Percentiles rank a stretch among this genome's conserved stretches.
phyloP scores from a whole-genome alignment of 1,139 yeast genomes.

The Pichia sp. region DNA sequence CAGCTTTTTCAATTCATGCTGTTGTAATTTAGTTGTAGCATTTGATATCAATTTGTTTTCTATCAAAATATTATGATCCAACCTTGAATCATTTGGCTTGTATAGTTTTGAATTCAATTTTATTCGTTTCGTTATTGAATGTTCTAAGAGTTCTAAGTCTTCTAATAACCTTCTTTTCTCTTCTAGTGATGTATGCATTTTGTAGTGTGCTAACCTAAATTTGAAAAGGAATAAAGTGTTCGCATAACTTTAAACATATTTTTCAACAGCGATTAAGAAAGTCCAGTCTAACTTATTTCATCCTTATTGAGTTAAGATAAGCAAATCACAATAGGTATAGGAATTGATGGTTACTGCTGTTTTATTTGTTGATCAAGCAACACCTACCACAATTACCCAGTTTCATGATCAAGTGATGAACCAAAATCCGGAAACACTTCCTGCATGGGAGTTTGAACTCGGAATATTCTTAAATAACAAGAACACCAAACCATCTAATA shows the following conservation, averaged over 20 bases:
- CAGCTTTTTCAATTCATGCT: constrained; percentile 59
- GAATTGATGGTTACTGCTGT: constrained; percentile 32
- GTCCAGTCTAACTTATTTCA: no score
- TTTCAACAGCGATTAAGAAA: no score
- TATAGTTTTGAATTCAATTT: constrained; percentile 41
- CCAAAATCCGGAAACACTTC: constrained; percentile 50
- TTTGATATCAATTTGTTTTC: constrained; percentile 31
- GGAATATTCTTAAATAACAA: constrained; percentile 59
- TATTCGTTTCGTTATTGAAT: constrained; percentile 44
- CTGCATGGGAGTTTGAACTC: constrained; percentile 59
- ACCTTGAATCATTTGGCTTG: constrained; percentile 27
- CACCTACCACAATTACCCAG: constrained; percentile 57
- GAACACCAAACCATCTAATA: constrained; percentile 39
- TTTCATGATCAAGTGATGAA: constrained; percentile 63
- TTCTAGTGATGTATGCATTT: constrained; percentile 28
- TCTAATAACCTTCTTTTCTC: constrained; percentile 35
- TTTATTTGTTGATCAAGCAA: constrained; percentile 46
- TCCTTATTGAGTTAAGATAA: no score
- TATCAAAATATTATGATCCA: constrained; percentile 24
- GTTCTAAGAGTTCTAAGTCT: constrained; percentile 51
- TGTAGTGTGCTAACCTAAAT: no score
- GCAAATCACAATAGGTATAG: no score
- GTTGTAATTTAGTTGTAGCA: constrained; percentile 48
- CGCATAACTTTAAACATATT: no score
- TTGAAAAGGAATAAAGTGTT: not conserved